A percentile compares a stretch with the other conserved stretches of the same genome.
phyloP scores from a whole-genome alignment of 768 basidiomycete genomes.

The Tricholoma hemisulphureum region DNA sequence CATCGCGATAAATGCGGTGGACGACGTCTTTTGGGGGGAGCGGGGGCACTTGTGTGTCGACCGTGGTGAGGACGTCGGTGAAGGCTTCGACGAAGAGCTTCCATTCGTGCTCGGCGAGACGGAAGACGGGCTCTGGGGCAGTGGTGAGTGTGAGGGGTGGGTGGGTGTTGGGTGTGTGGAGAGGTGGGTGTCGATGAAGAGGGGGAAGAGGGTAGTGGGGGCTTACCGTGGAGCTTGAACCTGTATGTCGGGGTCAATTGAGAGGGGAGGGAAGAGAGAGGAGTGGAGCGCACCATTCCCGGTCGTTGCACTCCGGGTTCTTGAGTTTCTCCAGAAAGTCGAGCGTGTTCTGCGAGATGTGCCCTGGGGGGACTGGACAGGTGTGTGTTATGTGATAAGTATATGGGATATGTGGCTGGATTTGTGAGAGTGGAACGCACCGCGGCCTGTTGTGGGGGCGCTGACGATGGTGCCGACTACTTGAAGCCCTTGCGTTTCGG shows the following conservation, averaged over 20 bases:
- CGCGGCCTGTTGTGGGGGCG: conserved; percentile 80
- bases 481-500: too few relatives aligned
- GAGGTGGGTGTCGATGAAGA: not conserved
- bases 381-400: not conserved
- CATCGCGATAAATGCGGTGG: conserved; percentile 92
- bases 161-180: too few relatives aligned
- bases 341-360: conserved; percentile 83
- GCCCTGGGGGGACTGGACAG: conserved; percentile 71
- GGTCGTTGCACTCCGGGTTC: conserved; percentile 78
- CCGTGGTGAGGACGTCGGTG: conserved; percentile 62
- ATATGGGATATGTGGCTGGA: too few relatives aligned
- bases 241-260: conserved; percentile 34
- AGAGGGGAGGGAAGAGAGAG: not conserved
- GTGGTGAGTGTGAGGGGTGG: not conserved
- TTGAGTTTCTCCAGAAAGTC: conserved; percentile 70
- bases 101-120: conserved; percentile 87
- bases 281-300: conserved; percentile 59
- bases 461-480: conserved; percentile 72
- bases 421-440: conserved; percentile 46
- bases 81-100: conserved; percentile 77
- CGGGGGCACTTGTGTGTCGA: conserved; percentile 81
- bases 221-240: conserved; percentile 78
- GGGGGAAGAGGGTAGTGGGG: not conserved
- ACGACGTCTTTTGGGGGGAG: conserved; percentile 90
- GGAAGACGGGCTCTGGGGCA: conserved; percentile 67